A percentile compares a stretch with the other conserved stretches of the same genome.
phyloP scores from a whole-genome alignment of 306 rosid species.

The Dalbergia cultrata region DNA sequence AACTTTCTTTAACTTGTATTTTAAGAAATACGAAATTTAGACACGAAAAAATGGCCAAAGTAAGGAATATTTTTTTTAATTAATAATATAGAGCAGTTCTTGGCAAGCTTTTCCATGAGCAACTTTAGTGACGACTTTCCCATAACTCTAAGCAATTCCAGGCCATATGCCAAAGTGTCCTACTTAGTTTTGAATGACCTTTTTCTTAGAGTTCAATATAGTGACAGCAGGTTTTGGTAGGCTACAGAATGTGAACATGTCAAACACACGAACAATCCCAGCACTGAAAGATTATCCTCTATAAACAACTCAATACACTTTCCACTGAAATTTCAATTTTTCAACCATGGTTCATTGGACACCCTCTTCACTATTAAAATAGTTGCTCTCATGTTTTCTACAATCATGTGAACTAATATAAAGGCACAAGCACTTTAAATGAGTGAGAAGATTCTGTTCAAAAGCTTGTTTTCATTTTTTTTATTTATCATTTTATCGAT shows the following conservation, averaged over 20 bases:
- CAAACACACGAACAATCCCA: background rate
- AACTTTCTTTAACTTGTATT: too few relatives aligned
- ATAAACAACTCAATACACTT: constrained; percentile 1
- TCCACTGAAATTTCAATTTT: background rate
- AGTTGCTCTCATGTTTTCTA: too few relatives aligned
- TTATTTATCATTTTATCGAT: too few relatives aligned
- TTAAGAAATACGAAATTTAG: too few relatives aligned
- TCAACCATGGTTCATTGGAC: background rate
- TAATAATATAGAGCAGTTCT: background rate
- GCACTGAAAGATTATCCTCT: constrained; percentile 2
- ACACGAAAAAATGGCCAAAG: too few relatives aligned
- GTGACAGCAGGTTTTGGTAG: constrained; percentile 15
- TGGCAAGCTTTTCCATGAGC: constrained; percentile 7
- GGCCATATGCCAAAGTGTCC: constrained; percentile 5
- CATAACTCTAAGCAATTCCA: constrained; percentile 38
- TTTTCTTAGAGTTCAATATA: background rate
- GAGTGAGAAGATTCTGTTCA: too few relatives aligned
- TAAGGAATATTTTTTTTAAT: background rate
- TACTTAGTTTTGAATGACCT: constrained; percentile 2
- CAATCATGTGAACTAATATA: too few relatives aligned
- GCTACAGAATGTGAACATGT: background rate
- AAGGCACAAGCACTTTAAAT: too few relatives aligned
- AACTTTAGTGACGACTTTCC: constrained; percentile 39
- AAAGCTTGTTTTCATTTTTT: too few relatives aligned
- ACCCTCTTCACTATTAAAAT: background rate